Evolutionary conservation across 805 yeast genomes (phyloP).

Genomic region (Ogataea pini): DNA sequence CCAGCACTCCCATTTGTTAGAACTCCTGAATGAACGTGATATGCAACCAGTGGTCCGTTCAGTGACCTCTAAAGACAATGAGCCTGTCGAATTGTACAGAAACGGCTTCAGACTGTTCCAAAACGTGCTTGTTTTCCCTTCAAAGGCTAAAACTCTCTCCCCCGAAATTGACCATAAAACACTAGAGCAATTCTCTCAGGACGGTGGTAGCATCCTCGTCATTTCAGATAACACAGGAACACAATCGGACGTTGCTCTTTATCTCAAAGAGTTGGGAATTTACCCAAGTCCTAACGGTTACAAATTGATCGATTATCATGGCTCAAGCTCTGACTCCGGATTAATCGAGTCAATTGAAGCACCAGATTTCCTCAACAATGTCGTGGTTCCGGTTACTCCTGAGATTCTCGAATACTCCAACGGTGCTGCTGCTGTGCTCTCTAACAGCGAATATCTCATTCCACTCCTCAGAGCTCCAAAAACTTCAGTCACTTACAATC

Average conservation of each 20-base stretch:
- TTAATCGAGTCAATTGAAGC: conserved; percentile 25
- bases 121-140: conserved; percentile 61
- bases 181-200: conserved; percentile 58
- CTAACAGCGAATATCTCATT: conserved; percentile 65
- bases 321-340: conserved; percentile 25
- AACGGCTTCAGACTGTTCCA: conserved; percentile 51
- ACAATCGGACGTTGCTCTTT: conserved; percentile 63
- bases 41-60: conserved; percentile 28
- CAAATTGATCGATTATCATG: conserved; percentile 65
- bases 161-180: conserved; percentile 44
- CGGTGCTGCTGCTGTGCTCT: conserved; percentile 70
- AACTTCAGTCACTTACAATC: conserved; percentile 58
- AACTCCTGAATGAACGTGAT: conserved; percentile 17
- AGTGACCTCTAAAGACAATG: conserved; percentile 15
- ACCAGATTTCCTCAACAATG: conserved; percentile 34
- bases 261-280: conserved; percentile 80
- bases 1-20: conserved; percentile 29
- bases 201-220: conserved; percentile 75
- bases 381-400: conserved; percentile 23
- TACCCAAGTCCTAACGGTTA: conserved; percentile 78
- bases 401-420: conserved; percentile 23
- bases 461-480: conserved; percentile 70
- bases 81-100: conserved; percentile 33
- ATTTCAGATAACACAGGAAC: conserved; percentile 53
- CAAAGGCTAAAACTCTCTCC: conserved; percentile 46